phyloP scores from a whole-genome alignment of 768 basidiomycete genomes.

The Lactifluus pinguis region DNA sequence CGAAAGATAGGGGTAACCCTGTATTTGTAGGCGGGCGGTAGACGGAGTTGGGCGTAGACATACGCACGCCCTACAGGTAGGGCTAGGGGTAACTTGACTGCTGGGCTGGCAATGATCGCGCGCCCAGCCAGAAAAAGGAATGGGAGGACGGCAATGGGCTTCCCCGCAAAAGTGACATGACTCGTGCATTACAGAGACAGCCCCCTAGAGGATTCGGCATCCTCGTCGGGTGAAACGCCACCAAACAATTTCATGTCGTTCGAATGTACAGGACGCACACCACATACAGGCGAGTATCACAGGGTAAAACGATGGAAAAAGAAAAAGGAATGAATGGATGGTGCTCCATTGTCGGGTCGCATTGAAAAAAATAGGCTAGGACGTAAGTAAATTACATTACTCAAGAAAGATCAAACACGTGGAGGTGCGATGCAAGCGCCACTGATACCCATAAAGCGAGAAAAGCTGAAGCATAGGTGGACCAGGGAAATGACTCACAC shows the following conservation, averaged over 20 bases:
- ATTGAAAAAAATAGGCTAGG: background rate
- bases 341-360: background rate
- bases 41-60: no score
- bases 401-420: slow-evolving; percentile 1
- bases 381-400: background rate
- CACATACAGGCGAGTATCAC: background rate
- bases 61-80: background rate
- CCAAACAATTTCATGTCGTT: background rate
- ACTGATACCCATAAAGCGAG: background rate
- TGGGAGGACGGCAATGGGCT: background rate
- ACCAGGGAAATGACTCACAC: slow-evolving; percentile 9
- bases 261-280: background rate
- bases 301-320: background rate
- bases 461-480: slow-evolving; percentile 14
- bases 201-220: background rate
- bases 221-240: background rate
- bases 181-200: background rate
- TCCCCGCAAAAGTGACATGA: background rate
- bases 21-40: background rate
- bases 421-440: background rate
- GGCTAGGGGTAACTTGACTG: background rate
- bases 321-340: background rate
- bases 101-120: background rate
- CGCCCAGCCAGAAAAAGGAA: background rate
- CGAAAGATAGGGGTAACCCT: background rate